Evolutionary conservation across 345 rosid species (phyloP).

Genomic region (Xanthoceras sorbifolium): DNA sequence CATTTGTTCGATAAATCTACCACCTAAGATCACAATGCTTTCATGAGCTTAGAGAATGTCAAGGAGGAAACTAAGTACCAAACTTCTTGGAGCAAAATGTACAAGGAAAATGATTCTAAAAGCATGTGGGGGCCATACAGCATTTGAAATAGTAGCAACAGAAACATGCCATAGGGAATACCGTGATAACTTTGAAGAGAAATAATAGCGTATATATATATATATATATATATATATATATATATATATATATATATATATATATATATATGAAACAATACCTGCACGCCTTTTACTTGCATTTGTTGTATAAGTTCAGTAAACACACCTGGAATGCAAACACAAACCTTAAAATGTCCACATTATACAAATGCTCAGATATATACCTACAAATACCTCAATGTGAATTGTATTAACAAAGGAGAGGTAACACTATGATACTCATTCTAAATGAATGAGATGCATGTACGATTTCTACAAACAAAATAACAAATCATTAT

Average conservation of each 20-base stretch:
- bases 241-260: no score
- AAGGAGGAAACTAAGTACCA: no score
- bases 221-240: no score
- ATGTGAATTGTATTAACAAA: neutral
- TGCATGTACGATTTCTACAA: no score
- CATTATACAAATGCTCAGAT: neutral
- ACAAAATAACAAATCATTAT: no score
- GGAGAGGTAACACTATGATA: neutral
- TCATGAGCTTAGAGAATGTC: no score
- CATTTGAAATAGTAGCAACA: neutral
- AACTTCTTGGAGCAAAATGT: no score
- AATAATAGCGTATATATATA: no score
- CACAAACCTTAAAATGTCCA: conserved; percentile 11
- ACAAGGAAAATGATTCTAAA: no score
- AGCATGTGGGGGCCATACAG: neutral
- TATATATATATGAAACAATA: conserved; percentile 29
- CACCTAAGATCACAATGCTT: neutral
- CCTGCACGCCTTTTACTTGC: conserved; percentile 98
- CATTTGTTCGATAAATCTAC: neutral
- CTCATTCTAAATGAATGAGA: neutral
- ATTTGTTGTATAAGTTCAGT: conserved; percentile 98
- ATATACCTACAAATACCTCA: neutral
- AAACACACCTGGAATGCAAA: conserved; percentile 76
- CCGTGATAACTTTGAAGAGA: neutral
- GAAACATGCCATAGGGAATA: neutral